Evolutionary conservation across 1,139 yeast species (phyloP), one percentile per base, ranked within the genome.

Genomic region (Lodderomyces beijingensis): DNA sequence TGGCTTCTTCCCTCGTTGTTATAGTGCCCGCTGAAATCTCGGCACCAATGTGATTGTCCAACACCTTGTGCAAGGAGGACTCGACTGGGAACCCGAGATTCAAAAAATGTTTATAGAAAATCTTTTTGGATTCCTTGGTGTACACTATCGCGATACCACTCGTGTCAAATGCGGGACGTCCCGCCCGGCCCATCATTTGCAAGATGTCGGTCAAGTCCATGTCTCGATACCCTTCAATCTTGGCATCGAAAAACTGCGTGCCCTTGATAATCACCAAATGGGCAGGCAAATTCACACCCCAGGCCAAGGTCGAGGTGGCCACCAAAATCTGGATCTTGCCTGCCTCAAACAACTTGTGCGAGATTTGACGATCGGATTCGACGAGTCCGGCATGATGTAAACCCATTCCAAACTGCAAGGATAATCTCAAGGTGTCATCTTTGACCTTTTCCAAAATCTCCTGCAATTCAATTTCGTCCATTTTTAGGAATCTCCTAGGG

Each of bases 61-160:
- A 62, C 3, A 86, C 95, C 50, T 88, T 88, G 57, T 91, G 97
- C 40, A 91, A 65, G 1, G 96, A 86, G 0, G 96, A 87, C 55
- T 91, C 99, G 10, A 93, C 98, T 0, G 99, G 99, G 62, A 93
- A 91, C 0, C 99, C 98, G 41, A 87, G 79, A 52, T 91, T 93
- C 48, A 91, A 60, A 55, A 91, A 91, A 56, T 93, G 96, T 51
- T 91, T 91, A 62, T 93, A 91, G 50, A 89, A 93, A 53, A 80
- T 75, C 59, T 91, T 91, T 45, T 89, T 91, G 3, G 89, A 74
- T 50, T 93, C 96, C 51, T 86, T 87, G 3, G 98, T 91, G 54
- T 80, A 89, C 2, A 93, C 95, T 43, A 91, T 84, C 0, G 97
- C 97, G 28, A 81, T 89, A 59, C 98, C 98, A 42, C 87, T 79